Conservation (phyloP, 1,284 basidiomycete genomes). For the Sporisorium reilianum region DNA sequence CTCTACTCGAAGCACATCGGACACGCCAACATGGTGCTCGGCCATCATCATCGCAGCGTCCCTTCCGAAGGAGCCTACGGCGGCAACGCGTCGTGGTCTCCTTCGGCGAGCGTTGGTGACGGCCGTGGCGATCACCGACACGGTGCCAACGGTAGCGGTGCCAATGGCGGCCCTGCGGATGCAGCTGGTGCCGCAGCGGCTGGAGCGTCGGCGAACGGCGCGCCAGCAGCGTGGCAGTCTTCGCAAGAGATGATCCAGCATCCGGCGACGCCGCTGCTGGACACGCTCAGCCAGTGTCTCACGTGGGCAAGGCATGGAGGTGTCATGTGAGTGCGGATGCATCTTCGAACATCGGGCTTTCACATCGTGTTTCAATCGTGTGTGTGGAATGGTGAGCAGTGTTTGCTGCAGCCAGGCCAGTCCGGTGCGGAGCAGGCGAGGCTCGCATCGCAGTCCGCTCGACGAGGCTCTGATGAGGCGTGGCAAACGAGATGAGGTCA, state of each 20-base stretch:
- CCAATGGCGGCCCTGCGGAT: not conserved
- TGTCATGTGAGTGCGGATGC: slow-evolving; percentile 5
- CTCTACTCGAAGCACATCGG: slow-evolving; percentile 43
- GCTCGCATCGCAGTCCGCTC: too few relatives aligned
- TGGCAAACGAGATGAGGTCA: too few relatives aligned
- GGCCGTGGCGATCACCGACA: slow-evolving; percentile 6
- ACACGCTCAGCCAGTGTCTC: slow-evolving; percentile 32
- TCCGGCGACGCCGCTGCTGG: slow-evolving; percentile 36
- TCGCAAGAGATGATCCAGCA: slow-evolving; percentile 24
- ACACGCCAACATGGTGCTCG: slow-evolving; percentile 41
- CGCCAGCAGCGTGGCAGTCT: slow-evolving; percentile 7
- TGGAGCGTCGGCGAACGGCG: not conserved
- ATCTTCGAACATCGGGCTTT: not conserved
- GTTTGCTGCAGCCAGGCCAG: too few relatives aligned
- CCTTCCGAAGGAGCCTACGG: not conserved
- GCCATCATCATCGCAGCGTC: slow-evolving; percentile 11
- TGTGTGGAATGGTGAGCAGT: not conserved
- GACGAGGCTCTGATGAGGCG: too few relatives aligned
- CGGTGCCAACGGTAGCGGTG: not conserved
- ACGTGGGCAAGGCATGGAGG: slow-evolving; percentile 37
- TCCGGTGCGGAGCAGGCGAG: slow-evolving; percentile 17
- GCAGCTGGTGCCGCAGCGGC: not conserved
- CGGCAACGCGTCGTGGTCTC: slow-evolving; percentile 17
- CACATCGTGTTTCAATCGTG: too few relatives aligned
- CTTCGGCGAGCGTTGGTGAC: not conserved